These are phyloP conservation scores for Lentithecium fluviatile DNA, from an alignment of 495 filamentous ascomycete genomes.

Conservation along the genomic window DNA sequence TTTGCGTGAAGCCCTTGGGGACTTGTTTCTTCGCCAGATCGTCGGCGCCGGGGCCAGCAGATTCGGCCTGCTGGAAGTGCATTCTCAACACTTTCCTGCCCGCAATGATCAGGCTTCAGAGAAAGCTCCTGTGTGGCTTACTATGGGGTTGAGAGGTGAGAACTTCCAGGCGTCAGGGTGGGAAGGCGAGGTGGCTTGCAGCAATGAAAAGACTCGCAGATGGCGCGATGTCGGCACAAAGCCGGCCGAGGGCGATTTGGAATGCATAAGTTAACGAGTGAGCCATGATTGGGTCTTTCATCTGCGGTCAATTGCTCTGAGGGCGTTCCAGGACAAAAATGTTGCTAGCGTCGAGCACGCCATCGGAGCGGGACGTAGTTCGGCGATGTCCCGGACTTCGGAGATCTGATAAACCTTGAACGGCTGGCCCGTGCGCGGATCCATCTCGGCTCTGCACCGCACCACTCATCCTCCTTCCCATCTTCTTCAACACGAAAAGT, in stretches of 20 bases:
- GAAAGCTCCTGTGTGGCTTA: neutral
- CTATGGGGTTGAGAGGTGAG: neutral
- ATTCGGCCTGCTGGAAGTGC: slow-evolving; percentile 35
- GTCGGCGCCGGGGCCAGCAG: slow-evolving; percentile 31
- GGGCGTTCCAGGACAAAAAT: slow-evolving; percentile 1
- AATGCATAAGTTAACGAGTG: neutral
- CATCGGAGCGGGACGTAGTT: neutral
- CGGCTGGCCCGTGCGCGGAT: neutral
- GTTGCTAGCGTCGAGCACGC: slow-evolving; percentile 1
- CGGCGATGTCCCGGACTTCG: neutral
- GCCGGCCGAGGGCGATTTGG: neutral
- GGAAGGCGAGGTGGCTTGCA: neutral
- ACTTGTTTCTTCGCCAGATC: neutral
- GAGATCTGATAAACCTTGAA: neutral
- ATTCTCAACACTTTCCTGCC: slow-evolving; percentile 4
- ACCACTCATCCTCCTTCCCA: too few relatives aligned
- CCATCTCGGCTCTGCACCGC: too few relatives aligned
- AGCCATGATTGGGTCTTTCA: neutral
- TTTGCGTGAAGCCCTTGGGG: slow-evolving; percentile 22
- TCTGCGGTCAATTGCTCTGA: slow-evolving; percentile 1
- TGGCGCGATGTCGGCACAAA: slow-evolving; percentile 3
- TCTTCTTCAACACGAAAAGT: too few relatives aligned
- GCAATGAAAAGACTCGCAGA: neutral
- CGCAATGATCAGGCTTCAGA: neutral
- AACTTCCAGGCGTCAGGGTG: neutral